These are phyloP conservation scores for Crithidia brevicula DNA, from an alignment of 208 protist genomes.

Conservation along the genomic window DNA sequence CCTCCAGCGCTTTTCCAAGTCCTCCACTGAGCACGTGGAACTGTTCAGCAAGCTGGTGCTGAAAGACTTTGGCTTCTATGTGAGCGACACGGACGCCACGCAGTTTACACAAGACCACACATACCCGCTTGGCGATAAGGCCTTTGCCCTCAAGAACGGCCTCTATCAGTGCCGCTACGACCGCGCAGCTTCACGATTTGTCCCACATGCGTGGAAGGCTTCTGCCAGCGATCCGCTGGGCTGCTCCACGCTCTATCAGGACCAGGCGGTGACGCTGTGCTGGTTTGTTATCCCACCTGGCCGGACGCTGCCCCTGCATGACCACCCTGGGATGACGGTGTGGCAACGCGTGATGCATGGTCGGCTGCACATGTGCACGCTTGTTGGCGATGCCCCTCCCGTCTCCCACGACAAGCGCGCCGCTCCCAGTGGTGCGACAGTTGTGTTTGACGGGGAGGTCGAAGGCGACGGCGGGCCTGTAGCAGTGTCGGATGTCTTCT, in stretches of 20 bases:
- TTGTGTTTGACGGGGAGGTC: conserved; percentile 26
- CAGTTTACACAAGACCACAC: conserved; percentile 29
- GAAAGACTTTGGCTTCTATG: conserved; percentile 54
- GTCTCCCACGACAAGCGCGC: not conserved
- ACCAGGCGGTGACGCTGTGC: conserved; percentile 44
- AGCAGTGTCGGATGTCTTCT: conserved; percentile 3
- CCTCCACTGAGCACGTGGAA: conserved; percentile 27
- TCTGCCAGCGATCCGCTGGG: conserved; percentile 32
- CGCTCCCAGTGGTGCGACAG: not conserved
- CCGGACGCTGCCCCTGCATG: conserved; percentile 60
- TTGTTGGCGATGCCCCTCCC: conserved; percentile 10
- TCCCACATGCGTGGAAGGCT: conserved; percentile 37
- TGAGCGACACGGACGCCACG: conserved; percentile 31
- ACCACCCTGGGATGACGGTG: conserved; percentile 76
- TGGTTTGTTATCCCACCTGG: conserved; percentile 82
- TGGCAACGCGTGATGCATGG: conserved; percentile 74
- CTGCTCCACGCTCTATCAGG: conserved; percentile 69
- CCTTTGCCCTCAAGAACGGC: conserved; percentile 46
- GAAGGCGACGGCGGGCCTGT: conserved; percentile 11
- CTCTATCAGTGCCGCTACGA: conserved; percentile 37
- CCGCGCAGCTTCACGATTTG: not conserved
- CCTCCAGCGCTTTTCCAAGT: conserved; percentile 27
- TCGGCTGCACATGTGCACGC: conserved; percentile 52
- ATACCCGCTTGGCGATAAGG: conserved; percentile 35
- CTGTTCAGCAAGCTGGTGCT: conserved; percentile 37